Evolutionary conservation across 805 yeast species (phyloP), one percentile per base, ranked within the genome.

Genomic region (Metschnikowia baotianmanensis): DNA sequence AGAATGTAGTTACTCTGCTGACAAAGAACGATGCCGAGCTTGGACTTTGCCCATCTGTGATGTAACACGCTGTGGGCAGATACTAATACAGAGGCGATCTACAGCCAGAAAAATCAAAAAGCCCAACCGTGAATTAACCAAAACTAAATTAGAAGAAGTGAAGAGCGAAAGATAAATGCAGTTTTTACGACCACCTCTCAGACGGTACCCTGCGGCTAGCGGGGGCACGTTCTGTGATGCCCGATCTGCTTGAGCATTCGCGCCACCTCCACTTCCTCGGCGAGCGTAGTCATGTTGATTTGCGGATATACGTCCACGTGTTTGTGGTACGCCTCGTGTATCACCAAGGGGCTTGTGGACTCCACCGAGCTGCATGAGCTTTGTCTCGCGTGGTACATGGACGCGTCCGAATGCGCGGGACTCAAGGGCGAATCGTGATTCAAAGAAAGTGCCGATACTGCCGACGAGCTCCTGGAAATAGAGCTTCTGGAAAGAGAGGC

Each of bases 351-450:
- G 26, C 53, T 49, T 17, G 44, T 12, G 13, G 53, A 42, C 32
- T 46, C 53, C 11, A 48, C 41, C 13, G 53, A 49, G 38, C 53
- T 47, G 40, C 47, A 43, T 16, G 61, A 57, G 41, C 45, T 45
- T 34, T 56, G 61, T 41, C 61, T 47, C 39, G 50, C 42, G 44
- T 57, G 61, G 20, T 38, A 40, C 26, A 32, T 24, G 17, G 37
- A 18, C 17, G 39, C 31, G 17, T 35, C 40, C 17, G 43, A 40
- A 28, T 30, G 20, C 15, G 35, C 17, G 16, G 46, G 42, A 16
- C 40, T 27, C 27, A 32, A 32, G n/a, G 48, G 42, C 6, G 36
- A 33, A n/a, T 27, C 24, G 31, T 36, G 46, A 34, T 43, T 37
- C 46, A 51, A 42, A 2, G 55, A 51, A 38, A 49, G 43, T 20